Percentiles rank a stretch among this genome's conserved stretches.
phyloP scores from a whole-genome alignment of 2,329 filamentous ascomycete species.

The Pezicula radicicola region DNA sequence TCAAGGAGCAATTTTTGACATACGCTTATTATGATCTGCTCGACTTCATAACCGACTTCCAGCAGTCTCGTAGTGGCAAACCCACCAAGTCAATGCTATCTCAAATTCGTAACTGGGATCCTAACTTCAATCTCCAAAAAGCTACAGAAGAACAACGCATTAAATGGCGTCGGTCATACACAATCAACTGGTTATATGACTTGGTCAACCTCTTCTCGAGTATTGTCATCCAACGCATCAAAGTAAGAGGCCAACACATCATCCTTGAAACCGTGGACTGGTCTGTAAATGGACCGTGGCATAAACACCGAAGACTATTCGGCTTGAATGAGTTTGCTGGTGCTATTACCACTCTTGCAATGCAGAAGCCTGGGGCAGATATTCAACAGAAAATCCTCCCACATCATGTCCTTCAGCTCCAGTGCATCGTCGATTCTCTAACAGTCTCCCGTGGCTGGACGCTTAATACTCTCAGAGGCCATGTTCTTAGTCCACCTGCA shows the following conservation, averaged over 20 bases:
- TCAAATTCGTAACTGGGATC: slow-evolving; percentile 38
- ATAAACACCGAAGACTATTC: slow-evolving; percentile 35
- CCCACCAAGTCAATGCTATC: slow-evolving; percentile 41
- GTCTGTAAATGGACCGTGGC: slow-evolving; percentile 36
- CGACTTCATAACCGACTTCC: slow-evolving; percentile 44
- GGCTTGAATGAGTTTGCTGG: slow-evolving; percentile 44
- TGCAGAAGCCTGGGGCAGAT: slow-evolving; percentile 38
- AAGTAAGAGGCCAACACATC: slow-evolving; percentile 30
- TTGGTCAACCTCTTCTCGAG: slow-evolving; percentile 43
- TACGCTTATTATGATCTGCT: slow-evolving; percentile 39
- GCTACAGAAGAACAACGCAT: slow-evolving; percentile 37
- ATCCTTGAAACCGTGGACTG: slow-evolving; percentile 36
- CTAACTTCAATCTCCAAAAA: slow-evolving; percentile 32
- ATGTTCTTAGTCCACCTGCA: slow-evolving; percentile 33
- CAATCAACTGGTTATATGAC: slow-evolving; percentile 50
- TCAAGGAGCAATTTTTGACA: slow-evolving; percentile 41
- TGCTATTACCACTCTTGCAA: slow-evolving; percentile 39
- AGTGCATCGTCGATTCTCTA: slow-evolving; percentile 47
- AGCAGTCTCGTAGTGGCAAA: slow-evolving; percentile 40
- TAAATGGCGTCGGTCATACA: slow-evolving; percentile 44
- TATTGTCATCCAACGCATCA: slow-evolving; percentile 36
- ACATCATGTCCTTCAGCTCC: slow-evolving; percentile 46
- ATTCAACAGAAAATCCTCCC: slow-evolving; percentile 39
- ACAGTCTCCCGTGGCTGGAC: slow-evolving; percentile 42
- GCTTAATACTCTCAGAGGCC: slow-evolving; percentile 26